Percentiles rank a stretch among this genome's conserved stretches.
Conservation (phyloP, 768 basidiomycete genomes). For the Chalciporus chontae region DNA sequence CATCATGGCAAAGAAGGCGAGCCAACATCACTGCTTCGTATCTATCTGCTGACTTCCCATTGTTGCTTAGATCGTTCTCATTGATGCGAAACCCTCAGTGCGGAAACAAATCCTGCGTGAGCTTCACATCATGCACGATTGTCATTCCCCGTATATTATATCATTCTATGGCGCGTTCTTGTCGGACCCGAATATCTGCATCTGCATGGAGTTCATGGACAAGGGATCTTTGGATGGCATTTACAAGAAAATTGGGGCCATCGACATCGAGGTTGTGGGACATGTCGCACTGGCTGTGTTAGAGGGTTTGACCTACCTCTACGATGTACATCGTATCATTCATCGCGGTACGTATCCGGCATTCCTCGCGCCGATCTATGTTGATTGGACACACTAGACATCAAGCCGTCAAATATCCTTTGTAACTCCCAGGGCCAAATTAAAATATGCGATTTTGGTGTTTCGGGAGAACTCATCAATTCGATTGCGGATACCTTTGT, state of each 20-base stretch:
- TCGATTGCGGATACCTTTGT: slow-evolving; percentile 99
- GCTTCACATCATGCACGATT: slow-evolving; percentile 98
- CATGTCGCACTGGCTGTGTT: slow-evolving; percentile 94
- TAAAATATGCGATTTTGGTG: slow-evolving; percentile 99
- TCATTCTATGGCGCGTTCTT: slow-evolving; percentile 97
- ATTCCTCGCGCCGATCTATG: not conserved
- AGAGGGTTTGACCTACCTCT: slow-evolving; percentile 93
- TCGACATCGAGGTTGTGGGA: slow-evolving; percentile 89
- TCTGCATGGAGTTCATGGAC: slow-evolving; percentile 97
- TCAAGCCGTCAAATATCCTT: slow-evolving; percentile 98
- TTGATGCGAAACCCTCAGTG: slow-evolving; percentile 94
- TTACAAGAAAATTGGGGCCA: slow-evolving; percentile 93
- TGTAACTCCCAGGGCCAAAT: slow-evolving; percentile 93
- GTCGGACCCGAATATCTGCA: slow-evolving; percentile 96
- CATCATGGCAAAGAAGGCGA: slow-evolving; percentile 97
- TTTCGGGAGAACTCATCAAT: slow-evolving; percentile 98
- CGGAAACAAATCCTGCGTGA: slow-evolving; percentile 97
- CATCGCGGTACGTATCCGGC: slow-evolving; percentile 77
- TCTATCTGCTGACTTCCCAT: not conserved
- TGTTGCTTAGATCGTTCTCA: slow-evolving; percentile 77
- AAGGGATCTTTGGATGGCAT: slow-evolving; percentile 92
- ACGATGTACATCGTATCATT: slow-evolving; percentile 96
- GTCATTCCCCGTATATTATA: slow-evolving; percentile 89
- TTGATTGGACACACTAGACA: slow-evolving; percentile 55
- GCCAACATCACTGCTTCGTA: slow-evolving; percentile 19